A percentile compares a stretch with the other conserved stretches of the same genome.
Evolutionary conservation across 2,329 filamentous ascomycete genomes (phyloP).

Genomic region (Amphichorda felina): DNA sequence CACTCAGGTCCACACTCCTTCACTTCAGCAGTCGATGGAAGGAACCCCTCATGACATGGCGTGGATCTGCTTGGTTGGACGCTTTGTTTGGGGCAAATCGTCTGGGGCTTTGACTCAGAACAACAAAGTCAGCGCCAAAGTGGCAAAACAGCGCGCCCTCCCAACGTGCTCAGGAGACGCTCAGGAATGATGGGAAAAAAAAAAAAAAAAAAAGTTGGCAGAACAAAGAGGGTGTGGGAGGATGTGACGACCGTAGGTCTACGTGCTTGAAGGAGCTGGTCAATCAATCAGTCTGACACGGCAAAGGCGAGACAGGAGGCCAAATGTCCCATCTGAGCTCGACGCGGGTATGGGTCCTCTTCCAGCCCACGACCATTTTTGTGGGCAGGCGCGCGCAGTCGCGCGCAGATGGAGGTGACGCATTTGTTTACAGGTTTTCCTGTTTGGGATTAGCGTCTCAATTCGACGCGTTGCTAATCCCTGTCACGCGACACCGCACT

Average conservation of each 20-base stretch:
- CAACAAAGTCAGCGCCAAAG: not conserved
- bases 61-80: not conserved
- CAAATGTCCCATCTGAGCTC: not conserved
- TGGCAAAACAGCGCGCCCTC: not conserved
- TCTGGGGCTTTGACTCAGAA: not conserved
- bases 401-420: too few species aligned
- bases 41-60: slow-evolving; percentile 1
- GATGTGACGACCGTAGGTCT: not conserved
- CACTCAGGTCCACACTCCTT: slow-evolving; percentile 1
- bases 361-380: too few species aligned
- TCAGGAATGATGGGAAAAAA: not conserved
- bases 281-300: not conserved
- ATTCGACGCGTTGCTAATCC: not conserved
- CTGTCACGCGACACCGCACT: slow-evolving; percentile 3
- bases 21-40: slow-evolving; percentile 1
- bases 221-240: not conserved
- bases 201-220: not conserved
- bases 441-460: not conserved
- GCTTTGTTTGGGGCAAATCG: not conserved
- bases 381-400: too few species aligned
- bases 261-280: not conserved
- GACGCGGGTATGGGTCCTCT: too few species aligned
- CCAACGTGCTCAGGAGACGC: not conserved
- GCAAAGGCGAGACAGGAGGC: slow-evolving; percentile 1
- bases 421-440: slow-evolving; percentile 3